A percentile compares a stretch with the other conserved stretches of the same genome.
These are phyloP conservation scores for Dactylellina sp. DNA, from an alignment of 2,329 filamentous ascomycete genomes.

Conservation along the genomic window DNA sequence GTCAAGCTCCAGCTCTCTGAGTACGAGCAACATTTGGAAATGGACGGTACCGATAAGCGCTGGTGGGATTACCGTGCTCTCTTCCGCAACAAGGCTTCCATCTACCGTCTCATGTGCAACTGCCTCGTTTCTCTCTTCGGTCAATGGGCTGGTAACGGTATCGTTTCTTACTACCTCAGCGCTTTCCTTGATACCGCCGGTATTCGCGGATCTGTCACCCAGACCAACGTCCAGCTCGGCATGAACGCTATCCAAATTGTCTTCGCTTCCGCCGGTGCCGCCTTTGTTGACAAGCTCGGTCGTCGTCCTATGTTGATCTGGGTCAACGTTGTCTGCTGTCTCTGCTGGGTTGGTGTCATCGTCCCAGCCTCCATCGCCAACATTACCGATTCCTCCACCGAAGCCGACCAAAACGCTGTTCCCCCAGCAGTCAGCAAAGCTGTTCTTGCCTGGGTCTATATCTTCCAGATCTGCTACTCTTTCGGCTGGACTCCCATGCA, in stretches of 20 bases:
- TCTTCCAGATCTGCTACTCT: conserved; percentile 61
- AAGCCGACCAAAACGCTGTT: conserved; percentile 54
- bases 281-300: conserved; percentile 61
- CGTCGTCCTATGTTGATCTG: conserved; percentile 60
- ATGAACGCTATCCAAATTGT: conserved; percentile 59
- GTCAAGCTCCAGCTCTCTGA: conserved; percentile 67
- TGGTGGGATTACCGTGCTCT: conserved; percentile 70
- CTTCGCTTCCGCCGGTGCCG: conserved; percentile 60
- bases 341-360: conserved; percentile 62
- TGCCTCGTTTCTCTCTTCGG: conserved; percentile 53
- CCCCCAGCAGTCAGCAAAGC: conserved; percentile 57
- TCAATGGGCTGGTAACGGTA: conserved; percentile 61
- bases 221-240: conserved; percentile 63
- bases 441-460: conserved; percentile 61
- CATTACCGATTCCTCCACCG: conserved; percentile 62
- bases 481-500: conserved; percentile 62
- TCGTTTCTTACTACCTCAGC: conserved; percentile 64
- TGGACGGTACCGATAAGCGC: conserved; percentile 68
- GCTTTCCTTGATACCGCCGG: conserved; percentile 64
- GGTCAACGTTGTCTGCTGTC: conserved; percentile 59
- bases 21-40: conserved; percentile 66
- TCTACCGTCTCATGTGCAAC: conserved; percentile 55
- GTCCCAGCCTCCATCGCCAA: conserved; percentile 50
- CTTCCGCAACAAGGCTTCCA: conserved; percentile 62
- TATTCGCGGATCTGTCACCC: conserved; percentile 62